Evolutionary conservation across 1,139 yeast genomes (phyloP), one percentile per base, ranked within the genome.

Genomic region (Lodderomyces oxycetoniae): DNA sequence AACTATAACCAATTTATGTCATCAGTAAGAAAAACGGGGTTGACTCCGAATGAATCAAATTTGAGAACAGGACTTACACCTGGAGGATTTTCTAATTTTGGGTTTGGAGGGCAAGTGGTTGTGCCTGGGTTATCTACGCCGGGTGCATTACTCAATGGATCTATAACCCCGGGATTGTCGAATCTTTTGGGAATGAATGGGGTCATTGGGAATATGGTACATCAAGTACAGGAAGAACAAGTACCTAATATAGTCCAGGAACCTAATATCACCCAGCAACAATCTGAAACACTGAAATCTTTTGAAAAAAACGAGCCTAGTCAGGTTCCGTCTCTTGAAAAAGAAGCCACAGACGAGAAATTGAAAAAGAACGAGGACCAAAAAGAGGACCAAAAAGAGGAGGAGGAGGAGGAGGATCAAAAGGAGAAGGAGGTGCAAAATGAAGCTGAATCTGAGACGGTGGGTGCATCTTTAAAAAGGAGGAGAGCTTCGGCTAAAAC

Each of bases 11-110:
- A 57, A 44, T 57, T 59, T 42, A 50, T 58, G 23, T 56, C 59
- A 38, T 54, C 52, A 33, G 45, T 60, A 37, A 55, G 71, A 22
- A 71, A 78, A 44, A 64, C 81, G 0, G 88, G 86, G 0, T 58
- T 81, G 28, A 78, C 87, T 0, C 87, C 89, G 4, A 80, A 77
- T 52, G 88, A 80, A 49, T 74, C 83, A 4, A 68, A 74, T 35
- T 43, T 81, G 31, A 64, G 91, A 41, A 67, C 84, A 0, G 89
- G 89, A 0, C 53, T 80, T 24, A 79, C 88, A 0, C 71, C 72
- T 3, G 70, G 71, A 0, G 61, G 61, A 1, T 41, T 53, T 29
- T 48, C 43, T 32, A 24, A 6, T 24, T 54, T 29, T 44, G 57
- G 57, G n/a, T 63, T 64, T 43, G 62, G 54, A 17, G 52, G 49